Percentiles rank a stretch among this genome's conserved stretches.
phyloP scores from a whole-genome alignment of 192 early-diverging fungal species.

The Podila minutissima region DNA sequence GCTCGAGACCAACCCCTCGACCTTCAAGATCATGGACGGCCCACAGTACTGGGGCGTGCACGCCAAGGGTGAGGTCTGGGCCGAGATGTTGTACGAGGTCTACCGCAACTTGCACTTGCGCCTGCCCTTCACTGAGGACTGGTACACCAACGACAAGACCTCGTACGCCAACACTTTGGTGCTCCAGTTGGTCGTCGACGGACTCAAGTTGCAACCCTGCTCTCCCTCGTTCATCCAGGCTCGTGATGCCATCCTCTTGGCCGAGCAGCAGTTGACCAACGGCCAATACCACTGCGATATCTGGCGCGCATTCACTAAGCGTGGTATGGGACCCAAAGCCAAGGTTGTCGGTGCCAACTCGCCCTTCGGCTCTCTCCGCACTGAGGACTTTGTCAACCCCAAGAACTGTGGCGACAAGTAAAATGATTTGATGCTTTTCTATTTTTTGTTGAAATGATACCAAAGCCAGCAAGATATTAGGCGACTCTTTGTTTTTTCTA shows the following conservation, averaged over 20 bases:
- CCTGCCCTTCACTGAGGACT: slow-evolving; percentile 64
- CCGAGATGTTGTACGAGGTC: slow-evolving; percentile 90
- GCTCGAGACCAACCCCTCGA: slow-evolving; percentile 79
- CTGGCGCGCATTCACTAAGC: slow-evolving; percentile 86
- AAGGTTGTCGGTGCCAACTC: slow-evolving; percentile 65
- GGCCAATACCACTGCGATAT: slow-evolving; percentile 78
- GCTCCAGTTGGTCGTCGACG: slow-evolving; percentile 78
- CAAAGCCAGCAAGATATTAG: background rate
- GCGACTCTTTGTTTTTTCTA: background rate
- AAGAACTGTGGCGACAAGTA: slow-evolving; percentile 8
- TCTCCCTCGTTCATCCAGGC: slow-evolving; percentile 76
- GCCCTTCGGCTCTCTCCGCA: slow-evolving; percentile 66
- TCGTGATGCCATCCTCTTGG: slow-evolving; percentile 77
- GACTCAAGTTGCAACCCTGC: slow-evolving; percentile 83
- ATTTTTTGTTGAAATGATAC: background rate
- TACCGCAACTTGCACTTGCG: slow-evolving; percentile 75
- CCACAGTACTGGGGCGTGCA: slow-evolving; percentile 94
- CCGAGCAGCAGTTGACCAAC: slow-evolving; percentile 68
- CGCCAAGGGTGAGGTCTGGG: slow-evolving; percentile 95
- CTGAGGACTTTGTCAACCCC: slow-evolving; percentile 64
- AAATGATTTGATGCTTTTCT: background rate
- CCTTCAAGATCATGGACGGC: slow-evolving; percentile 78
- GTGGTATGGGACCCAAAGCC: slow-evolving; percentile 86
- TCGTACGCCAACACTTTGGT: slow-evolving; percentile 75
- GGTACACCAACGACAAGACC: slow-evolving; percentile 59